A percentile compares a stretch with the other conserved stretches of the same genome.
These are phyloP conservation scores for Fallopia convolvulus DNA, from an alignment of 148 eudicot genomes.

Conservation along the genomic window DNA sequence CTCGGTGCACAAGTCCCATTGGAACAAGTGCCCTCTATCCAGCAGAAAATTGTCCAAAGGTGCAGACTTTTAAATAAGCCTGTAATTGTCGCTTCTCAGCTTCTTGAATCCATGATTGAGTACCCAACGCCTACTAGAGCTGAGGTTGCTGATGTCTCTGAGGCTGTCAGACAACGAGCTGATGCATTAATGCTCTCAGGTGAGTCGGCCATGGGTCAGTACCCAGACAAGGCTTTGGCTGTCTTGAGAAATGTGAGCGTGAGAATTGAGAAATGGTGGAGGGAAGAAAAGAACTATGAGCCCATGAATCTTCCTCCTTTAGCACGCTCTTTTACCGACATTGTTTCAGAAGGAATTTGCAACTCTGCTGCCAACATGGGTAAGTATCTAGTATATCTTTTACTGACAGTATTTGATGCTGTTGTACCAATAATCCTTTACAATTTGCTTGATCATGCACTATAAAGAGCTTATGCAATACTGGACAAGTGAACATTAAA, in stretches of 20 bases:
- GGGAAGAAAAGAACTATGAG: constrained; percentile 74
- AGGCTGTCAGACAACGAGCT: constrained; percentile 91
- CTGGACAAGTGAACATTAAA: too few species aligned
- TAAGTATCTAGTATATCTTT: constrained; percentile 16
- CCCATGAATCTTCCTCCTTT: constrained; percentile 53
- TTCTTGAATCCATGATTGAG: constrained; percentile 96
- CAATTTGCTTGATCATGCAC: too few species aligned
- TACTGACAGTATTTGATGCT: too few species aligned
- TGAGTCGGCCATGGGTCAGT: constrained; percentile 96
- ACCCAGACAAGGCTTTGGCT: constrained; percentile 79
- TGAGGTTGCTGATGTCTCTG: constrained; percentile 98
- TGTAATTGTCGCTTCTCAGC: constrained; percentile 92
- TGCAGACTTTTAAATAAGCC: constrained; percentile 84
- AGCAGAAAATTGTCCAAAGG: constrained; percentile 74
- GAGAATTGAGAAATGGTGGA: constrained; percentile 93
- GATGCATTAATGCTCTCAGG: constrained; percentile 98
- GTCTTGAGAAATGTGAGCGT: constrained; percentile 88
- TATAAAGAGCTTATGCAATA: too few species aligned
- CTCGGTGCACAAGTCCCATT: constrained; percentile 96
- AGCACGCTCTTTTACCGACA: constrained; percentile 48
- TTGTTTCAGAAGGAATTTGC: constrained; percentile 81
- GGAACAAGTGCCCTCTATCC: constrained; percentile 92
- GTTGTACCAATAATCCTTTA: too few species aligned
- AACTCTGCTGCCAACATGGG: constrained; percentile 91
- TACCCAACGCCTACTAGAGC: constrained; percentile 97